These are phyloP conservation scores for Nicotiana noctiflora DNA, from an alignment of 257 asterid species.

Conservation along the genomic window DNA sequence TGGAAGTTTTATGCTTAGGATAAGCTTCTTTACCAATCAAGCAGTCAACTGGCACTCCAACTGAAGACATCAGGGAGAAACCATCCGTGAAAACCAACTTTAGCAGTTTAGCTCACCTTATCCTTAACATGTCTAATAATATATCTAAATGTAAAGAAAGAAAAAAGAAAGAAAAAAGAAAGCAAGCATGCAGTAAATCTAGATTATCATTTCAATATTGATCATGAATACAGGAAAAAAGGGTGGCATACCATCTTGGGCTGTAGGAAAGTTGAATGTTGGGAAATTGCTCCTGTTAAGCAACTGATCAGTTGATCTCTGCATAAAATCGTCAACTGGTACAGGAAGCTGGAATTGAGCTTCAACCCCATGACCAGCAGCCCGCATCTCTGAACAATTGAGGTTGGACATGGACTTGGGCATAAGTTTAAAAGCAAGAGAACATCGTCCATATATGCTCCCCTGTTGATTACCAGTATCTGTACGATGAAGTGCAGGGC, in stretches of 20 bases:
- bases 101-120: neutral
- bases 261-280: constrained; percentile 49
- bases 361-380: constrained; percentile 96
- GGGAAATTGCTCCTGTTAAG: constrained; percentile 56
- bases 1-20: neutral
- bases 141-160: neutral
- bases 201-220: neutral
- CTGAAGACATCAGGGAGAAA: neutral
- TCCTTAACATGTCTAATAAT: neutral
- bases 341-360: constrained; percentile 91
- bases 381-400: constrained; percentile 89
- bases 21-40: neutral
- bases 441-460: constrained; percentile 64
- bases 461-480: constrained; percentile 57
- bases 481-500: constrained; percentile 68
- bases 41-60: constrained; percentile 4
- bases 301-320: constrained; percentile 79
- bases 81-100: neutral
- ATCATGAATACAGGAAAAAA: neutral
- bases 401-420: constrained; percentile 88
- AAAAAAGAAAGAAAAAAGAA: neutral
- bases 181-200: neutral
- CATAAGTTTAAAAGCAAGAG: constrained; percentile 85
- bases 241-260: constrained; percentile 65
- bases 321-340: constrained; percentile 95